Base-by-base conservation (phyloP, 208 protist genomes). In the Zelonia costaricensis region DNA sequence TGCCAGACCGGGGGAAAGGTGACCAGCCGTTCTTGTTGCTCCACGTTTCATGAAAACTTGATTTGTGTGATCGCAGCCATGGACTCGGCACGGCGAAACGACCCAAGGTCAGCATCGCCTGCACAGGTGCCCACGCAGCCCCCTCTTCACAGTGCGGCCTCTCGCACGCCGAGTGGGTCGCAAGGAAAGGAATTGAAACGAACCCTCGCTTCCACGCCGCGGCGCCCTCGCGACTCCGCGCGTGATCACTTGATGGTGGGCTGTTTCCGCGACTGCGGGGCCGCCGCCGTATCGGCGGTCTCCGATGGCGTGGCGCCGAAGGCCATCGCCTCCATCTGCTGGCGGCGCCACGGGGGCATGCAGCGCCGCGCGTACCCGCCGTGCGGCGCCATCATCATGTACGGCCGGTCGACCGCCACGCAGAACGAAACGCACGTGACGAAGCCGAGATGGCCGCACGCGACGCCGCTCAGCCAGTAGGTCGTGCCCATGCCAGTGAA, bases 401-500 rank as follows among this genome's bases (percentile, higher is more conserved):
- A 91, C 31, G 84, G 81, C 0, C 86, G 72, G 39, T 93, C 71
- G 49, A 73, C 82, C 53, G 77, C 84, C 38, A 82, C 68, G 59
- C 77, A 88, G 62, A 95, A 89, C 4, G 47, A 35, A 18, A 92
- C 79, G 60, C 78, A 87, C 13, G 77, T 85, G 22, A 90, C 27
- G 40, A 88, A 77, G 23, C 82, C 82, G 16, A 93, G 35, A n/a
- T 91, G 86, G 9, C 85, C 86, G 42, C 73, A 84, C 8, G 61
- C 74, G 15, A 92, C 65, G 10, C 89, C 86, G 61, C 74, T 81
- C 28, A 90, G 45, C 86, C 89, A 95, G 71, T 91, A 95, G 22
- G 73, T 83, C 62, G 80, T 82, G 9, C 86, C 89, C 86, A 95
- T 95, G n/a, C 89, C 89, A 0, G 80, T 80, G 28, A 91, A 83